Evolutionary conservation across 225 moss, liverwort and hornwort species (phyloP).

Genomic region (Thuidium tamariscinum): DNA sequence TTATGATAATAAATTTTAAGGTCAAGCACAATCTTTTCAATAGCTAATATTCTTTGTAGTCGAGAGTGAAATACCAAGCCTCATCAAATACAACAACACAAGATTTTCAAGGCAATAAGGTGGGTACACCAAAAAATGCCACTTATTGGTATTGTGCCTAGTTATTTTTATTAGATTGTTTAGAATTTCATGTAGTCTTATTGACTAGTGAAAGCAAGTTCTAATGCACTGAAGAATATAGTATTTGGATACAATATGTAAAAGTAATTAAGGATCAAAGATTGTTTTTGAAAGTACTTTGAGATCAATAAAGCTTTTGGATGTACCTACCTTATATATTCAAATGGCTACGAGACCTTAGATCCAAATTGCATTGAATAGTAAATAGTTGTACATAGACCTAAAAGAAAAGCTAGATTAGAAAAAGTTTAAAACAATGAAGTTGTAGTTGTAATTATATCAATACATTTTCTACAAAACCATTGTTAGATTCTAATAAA

Average conservation of each 20-base stretch:
- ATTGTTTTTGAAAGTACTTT: no score
- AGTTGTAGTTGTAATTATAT: neutral
- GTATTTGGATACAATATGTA: no score
- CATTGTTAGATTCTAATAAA: neutral
- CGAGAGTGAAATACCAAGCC: neutral
- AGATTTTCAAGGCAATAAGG: neutral
- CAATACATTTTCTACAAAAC: neutral
- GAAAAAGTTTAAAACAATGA: neutral
- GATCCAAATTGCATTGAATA: neutral
- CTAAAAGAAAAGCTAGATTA: neutral
- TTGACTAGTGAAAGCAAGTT: no score
- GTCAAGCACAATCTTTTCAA: neutral
- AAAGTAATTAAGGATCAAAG: no score
- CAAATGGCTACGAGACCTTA: neutral
- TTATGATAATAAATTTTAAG: neutral
- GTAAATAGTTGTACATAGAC: rapidly evolving
- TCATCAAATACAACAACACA: rapidly evolving
- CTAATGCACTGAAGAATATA: no score
- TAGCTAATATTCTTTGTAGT: neutral
- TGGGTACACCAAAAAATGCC: no score
- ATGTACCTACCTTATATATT: no score
- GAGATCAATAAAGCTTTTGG: no score
- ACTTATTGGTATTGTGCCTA: no score
- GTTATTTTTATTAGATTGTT: no score
- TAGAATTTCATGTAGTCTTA: no score